Base-by-base conservation (phyloP, 768 basidiomycete genomes). In the Clitopilus hobsonii region DNA sequence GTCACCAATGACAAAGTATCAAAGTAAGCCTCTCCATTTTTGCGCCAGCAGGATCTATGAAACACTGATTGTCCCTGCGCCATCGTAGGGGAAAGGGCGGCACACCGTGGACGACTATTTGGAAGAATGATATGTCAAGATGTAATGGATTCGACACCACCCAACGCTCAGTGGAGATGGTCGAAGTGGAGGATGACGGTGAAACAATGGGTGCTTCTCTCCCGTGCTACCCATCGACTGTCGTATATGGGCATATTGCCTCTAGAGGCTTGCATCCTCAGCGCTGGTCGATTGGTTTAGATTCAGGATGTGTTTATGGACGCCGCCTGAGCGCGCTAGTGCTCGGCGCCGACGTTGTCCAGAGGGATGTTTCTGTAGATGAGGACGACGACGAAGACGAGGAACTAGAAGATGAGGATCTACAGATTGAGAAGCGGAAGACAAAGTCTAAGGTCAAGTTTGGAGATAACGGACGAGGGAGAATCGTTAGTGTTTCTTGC, bases 181-280 rank as follows among this genome's bases (percentile, higher is more conserved):
- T n/a, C n/a, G n/a, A 65, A 4, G 59, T 7, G 11, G 22, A 20
- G n/a, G 41, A 20, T 66, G 29, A 29, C 59, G 4, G 10, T 18
- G 41, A 45, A 5, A 20, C 18, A 10, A 23, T 20, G 10, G 22
- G 22, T 2, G 22, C 41, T 8, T 20, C 22, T 5, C 64, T 88
- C 8, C 81, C 82, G 4, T 93, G 91, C 61, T 79, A 82, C 60
- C 88, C 91, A 1, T 77, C 83, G 0, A 89, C 81, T 32, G 84
- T 92, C n/a, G 69, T 96, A 5, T 97, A 96, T 67, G 95, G 93
- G 0, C 95, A 97, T 63, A 79, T 85, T 6, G 94, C 94, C 5
- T 73, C 79, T 2, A 77, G 90, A 24, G 91, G 89, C 11, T 75
- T 97, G 11, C 91, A 94, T 66, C 68, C 93, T 60, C 86, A 88